Percentiles rank a stretch among this genome's conserved stretches.
Conservation (phyloP, 2,329 filamentous ascomycete species). For the Thermothelomyces thermophilus region DNA sequence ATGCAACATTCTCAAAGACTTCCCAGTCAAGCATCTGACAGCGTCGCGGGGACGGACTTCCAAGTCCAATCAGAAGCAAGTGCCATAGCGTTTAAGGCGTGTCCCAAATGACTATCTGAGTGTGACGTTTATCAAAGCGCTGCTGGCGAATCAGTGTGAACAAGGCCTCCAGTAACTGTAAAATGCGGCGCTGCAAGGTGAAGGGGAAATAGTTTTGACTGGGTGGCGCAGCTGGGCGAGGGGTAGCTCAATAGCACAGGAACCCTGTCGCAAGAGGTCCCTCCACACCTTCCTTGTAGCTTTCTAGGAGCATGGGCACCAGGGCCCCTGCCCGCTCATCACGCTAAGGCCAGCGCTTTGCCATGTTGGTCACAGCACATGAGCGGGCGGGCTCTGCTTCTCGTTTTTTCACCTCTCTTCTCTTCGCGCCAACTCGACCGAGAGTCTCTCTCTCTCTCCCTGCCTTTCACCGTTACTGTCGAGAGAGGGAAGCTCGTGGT, state of each 20-base stretch:
- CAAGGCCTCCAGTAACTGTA: background rate
- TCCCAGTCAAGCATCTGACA: too few species aligned
- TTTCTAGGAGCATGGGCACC: background rate
- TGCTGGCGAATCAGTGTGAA: conserved; percentile 7
- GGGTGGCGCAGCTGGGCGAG: background rate
- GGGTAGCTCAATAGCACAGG: background rate
- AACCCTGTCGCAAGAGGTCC: conserved; percentile 1
- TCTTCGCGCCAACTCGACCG: conserved; percentile 5
- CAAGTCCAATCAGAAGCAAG: background rate
- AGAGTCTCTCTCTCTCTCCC: conserved; percentile 5
- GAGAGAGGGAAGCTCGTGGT: background rate
- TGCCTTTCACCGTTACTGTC: conserved; percentile 4
- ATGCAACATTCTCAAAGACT: too few species aligned
- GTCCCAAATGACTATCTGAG: background rate
- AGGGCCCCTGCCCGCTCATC: background rate
- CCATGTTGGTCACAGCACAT: conserved; percentile 10
- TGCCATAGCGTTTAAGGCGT: background rate
- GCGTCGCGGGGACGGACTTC: background rate
- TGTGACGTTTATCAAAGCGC: background rate
- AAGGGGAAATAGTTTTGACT: background rate
- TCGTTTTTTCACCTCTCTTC: conserved; percentile 15
- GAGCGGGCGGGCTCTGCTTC: conserved; percentile 10
- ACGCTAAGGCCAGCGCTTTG: conserved; percentile 13
- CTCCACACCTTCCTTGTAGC: background rate
- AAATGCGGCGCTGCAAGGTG: conserved; percentile 2